phyloP scores from a whole-genome alignment of 495 filamentous ascomycete species.

The Podospora conica region DNA sequence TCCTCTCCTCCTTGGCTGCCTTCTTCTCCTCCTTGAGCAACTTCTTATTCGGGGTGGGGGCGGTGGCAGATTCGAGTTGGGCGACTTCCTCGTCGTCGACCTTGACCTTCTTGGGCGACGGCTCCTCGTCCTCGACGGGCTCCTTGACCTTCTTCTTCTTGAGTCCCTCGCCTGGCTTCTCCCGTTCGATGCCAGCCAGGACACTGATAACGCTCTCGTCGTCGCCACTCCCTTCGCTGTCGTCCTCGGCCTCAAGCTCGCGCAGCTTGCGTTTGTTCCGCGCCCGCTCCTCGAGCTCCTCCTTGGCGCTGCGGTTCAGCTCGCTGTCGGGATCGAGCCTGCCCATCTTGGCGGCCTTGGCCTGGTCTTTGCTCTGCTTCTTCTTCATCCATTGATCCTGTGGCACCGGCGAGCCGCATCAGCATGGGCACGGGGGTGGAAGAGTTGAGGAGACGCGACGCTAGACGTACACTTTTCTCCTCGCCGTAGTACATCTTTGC shows the following conservation, averaged over 20 bases:
- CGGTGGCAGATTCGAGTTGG: slow-evolving; percentile 4
- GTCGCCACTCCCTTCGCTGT: slow-evolving; percentile 29
- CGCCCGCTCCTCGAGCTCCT: slow-evolving; percentile 78
- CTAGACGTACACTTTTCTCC: slow-evolving; percentile 70
- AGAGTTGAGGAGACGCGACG: background rate
- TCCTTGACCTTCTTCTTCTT: slow-evolving; percentile 38
- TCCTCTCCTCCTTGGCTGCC: slow-evolving; percentile 25
- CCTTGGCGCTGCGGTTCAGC: slow-evolving; percentile 65
- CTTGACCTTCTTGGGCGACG: slow-evolving; percentile 41
- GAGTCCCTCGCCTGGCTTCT: slow-evolving; percentile 50
- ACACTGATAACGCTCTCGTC: slow-evolving; percentile 32
- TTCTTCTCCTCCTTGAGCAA: slow-evolving; percentile 34
- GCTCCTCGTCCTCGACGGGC: slow-evolving; percentile 39
- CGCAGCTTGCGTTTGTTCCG: slow-evolving; percentile 55
- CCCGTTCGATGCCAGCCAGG: slow-evolving; percentile 40
- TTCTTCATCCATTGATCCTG: slow-evolving; percentile 82
- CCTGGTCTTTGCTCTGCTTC: slow-evolving; percentile 81
- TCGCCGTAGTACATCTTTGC: slow-evolving; percentile 88
- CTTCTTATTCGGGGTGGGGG: slow-evolving; percentile 31
- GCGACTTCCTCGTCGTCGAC: slow-evolving; percentile 26
- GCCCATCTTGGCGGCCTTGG: slow-evolving; percentile 65
- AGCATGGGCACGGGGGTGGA: slow-evolving; percentile 20
- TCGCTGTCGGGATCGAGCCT: slow-evolving; percentile 81
- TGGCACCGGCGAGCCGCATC: slow-evolving; percentile 16
- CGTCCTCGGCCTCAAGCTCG: slow-evolving; percentile 26